phyloP scores from a whole-genome alignment of 2,329 filamentous ascomycete species.

The Thielaviopsis populi region DNA sequence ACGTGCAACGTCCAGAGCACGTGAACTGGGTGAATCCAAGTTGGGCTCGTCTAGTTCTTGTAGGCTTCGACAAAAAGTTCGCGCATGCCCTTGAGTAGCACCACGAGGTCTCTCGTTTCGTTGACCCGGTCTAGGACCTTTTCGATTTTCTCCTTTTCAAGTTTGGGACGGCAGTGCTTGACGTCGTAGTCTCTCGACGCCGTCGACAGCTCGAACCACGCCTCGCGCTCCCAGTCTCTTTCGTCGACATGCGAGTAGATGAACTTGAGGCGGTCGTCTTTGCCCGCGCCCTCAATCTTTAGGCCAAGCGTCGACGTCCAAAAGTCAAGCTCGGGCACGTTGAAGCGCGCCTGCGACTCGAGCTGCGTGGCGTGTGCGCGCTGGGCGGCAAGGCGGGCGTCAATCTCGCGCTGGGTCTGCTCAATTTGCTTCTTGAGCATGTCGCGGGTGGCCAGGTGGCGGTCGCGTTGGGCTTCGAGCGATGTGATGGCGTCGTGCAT shows the following conservation, averaged over 20 bases:
- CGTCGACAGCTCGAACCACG: conserved; percentile 84
- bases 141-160: conserved; percentile 65
- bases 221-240: conserved; percentile 74
- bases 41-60: conserved; percentile 24
- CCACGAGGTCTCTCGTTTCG: conserved; percentile 58
- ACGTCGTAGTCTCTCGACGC: conserved; percentile 73
- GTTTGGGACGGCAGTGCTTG: conserved; percentile 62
- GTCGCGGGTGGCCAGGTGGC: conserved; percentile 42
- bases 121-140: conserved; percentile 65
- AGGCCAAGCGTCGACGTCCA: conserved; percentile 87
- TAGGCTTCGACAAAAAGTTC: conserved; percentile 58
- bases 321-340: conserved; percentile 85
- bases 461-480: conserved; percentile 45
- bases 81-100: conserved; percentile 68
- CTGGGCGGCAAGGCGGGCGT: conserved; percentile 54
- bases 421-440: conserved; percentile 45
- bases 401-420: conserved; percentile 55
- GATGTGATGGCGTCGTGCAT: conserved; percentile 50
- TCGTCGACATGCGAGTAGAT: conserved; percentile 78
- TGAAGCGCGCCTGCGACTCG: conserved; percentile 72
- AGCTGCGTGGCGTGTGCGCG: conserved; percentile 57
- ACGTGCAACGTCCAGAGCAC: background rate
- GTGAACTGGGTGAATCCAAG: background rate
- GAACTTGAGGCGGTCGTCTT: conserved; percentile 76
- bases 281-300: conserved; percentile 75